Evolutionary conservation across 257 asterid genomes (phyloP).

Genomic region (Ehretia macrophylla): DNA sequence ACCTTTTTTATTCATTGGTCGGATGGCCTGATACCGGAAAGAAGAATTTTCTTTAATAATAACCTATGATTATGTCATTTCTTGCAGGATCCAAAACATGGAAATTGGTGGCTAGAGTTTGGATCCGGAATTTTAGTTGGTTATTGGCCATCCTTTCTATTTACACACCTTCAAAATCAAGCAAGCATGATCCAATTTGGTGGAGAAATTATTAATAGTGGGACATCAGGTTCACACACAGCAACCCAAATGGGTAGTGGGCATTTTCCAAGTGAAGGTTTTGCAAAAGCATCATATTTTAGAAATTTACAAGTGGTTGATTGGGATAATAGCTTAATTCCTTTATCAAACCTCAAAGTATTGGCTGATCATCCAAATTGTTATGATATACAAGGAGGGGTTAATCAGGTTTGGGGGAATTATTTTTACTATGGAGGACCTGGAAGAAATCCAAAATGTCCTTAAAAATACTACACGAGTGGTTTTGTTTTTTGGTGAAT

Average conservation of each 20-base stretch:
- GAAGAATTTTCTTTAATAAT: no score
- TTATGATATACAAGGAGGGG: conserved; percentile 43
- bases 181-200: conserved; percentile 59
- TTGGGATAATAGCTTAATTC: conserved; percentile 48
- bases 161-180: conserved; percentile 32
- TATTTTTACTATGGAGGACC: conserved; percentile 62
- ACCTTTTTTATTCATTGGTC: no score
- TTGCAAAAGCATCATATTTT: conserved; percentile 48
- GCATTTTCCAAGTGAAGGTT: conserved; percentile 51
- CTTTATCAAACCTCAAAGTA: conserved; percentile 35
- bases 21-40: no score
- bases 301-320: conserved; percentile 47
- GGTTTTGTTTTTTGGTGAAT: conserved; percentile 21
- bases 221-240: conserved; percentile 34
- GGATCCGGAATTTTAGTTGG: conserved; percentile 46
- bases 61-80: neutral
- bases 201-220: conserved; percentile 43
- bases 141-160: conserved; percentile 47
- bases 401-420: conserved; percentile 47
- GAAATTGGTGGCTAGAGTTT: conserved; percentile 57
- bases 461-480: conserved; percentile 14
- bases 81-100: conserved; percentile 50
- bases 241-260: conserved; percentile 63
- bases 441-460: conserved; percentile 45
- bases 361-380: conserved; percentile 48